A percentile compares a stretch with the other conserved stretches of the same genome.
These are phyloP conservation scores for Eutypa lata DNA, from an alignment of 2,329 filamentous ascomycete species.

Conservation along the genomic window DNA sequence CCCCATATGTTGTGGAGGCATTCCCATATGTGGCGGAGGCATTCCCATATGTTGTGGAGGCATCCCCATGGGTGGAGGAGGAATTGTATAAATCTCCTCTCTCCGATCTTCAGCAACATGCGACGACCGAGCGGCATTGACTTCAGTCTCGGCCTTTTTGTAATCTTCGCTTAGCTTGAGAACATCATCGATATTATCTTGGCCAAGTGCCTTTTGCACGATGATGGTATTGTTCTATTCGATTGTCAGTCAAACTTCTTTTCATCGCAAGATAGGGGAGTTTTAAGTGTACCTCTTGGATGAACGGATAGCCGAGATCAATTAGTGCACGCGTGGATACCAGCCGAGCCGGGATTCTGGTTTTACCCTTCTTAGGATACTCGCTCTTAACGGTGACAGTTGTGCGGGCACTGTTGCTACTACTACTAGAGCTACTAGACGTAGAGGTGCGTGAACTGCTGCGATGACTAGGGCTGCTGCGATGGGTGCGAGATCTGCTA, in stretches of 20 bases:
- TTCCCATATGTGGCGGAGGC: conserved; percentile 14
- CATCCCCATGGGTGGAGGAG: conserved; percentile 29
- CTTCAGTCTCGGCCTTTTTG: conserved; percentile 51
- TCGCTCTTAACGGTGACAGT: conserved; percentile 50
- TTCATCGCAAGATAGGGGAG: neutral
- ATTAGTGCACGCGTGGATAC: conserved; percentile 78
- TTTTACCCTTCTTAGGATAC: conserved; percentile 84
- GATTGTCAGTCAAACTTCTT: conserved; percentile 29
- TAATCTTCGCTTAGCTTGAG: conserved; percentile 80
- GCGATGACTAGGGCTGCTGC: conserved; percentile 27
- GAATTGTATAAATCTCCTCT: conserved; percentile 38
- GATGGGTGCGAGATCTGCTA: conserved; percentile 32
- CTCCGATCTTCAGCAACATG: conserved; percentile 49
- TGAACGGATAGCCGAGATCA: conserved; percentile 81
- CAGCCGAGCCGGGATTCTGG: conserved; percentile 76
- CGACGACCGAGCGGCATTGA: conserved; percentile 43
- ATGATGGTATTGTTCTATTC: conserved; percentile 73
- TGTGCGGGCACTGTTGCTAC: conserved; percentile 44
- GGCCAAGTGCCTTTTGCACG: conserved; percentile 79
- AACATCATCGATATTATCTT: conserved; percentile 87
- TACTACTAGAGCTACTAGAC: conserved; percentile 36
- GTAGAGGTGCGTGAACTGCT: conserved; percentile 41
- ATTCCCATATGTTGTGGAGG: no score
- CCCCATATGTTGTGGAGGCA: no score
- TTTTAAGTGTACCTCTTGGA: conserved; percentile 67